Conservation (phyloP, 805 yeast genomes). For the Saccharomyces kudriavzevii region DNA sequence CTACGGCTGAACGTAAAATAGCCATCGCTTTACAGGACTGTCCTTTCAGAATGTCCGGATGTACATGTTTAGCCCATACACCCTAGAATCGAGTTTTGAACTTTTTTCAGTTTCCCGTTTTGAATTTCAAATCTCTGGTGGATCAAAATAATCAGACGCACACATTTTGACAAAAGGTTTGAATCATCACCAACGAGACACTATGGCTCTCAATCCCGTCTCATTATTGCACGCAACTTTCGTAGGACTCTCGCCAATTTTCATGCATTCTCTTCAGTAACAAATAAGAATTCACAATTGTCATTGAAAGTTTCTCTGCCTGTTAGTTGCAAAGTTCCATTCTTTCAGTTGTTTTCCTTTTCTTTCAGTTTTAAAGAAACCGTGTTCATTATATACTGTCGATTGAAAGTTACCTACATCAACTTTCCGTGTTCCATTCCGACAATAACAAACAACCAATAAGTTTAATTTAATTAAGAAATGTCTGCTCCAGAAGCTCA, state of each 20-base stretch:
- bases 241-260: neutral
- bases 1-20: neutral
- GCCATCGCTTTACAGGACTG: neutral
- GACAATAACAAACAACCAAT: conserved; percentile 25
- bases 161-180: neutral
- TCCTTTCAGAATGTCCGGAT: neutral
- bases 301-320: neutral
- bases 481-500: conserved; percentile 39
- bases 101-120: neutral
- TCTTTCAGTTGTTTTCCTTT: neutral
- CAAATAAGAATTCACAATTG: neutral
- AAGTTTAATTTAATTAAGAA: conserved; percentile 10
- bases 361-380: neutral
- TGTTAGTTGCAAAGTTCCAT: neutral
- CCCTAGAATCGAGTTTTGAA: too few relatives aligned
- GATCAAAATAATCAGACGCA: neutral
- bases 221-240: neutral
- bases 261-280: neutral
- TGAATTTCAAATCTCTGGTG: neutral
- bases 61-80: neutral
- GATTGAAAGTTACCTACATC: conserved; percentile 49
- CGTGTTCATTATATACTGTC: conserved; percentile 25
- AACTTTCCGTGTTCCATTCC: conserved; percentile 47
- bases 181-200: neutral
- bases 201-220: neutral